Evolutionary conservation across 345 rosid genomes (phyloP), one percentile per base, ranked within the genome.

Genomic region (Syzygium aromaticum): DNA sequence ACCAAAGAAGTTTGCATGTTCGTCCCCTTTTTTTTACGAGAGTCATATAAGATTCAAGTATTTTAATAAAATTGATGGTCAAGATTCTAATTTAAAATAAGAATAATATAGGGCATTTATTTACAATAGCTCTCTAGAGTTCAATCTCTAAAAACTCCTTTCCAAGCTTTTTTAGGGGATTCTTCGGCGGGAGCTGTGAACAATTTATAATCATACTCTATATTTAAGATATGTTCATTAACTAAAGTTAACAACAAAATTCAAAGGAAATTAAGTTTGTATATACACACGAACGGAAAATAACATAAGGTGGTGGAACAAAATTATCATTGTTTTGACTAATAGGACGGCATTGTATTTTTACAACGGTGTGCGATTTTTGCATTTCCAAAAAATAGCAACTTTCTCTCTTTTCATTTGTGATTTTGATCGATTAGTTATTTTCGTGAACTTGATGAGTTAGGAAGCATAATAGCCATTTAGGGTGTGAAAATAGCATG

Each of bases 101-200:
- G 0, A 57, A 25, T 25, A 57, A 57, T 57, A 13, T 57, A 57
- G 28, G 0, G 64, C 64, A 11, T 59, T 59, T 59, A 59, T 56
- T 56, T 56, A 56, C 63, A 0, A 0, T 0, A 1, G 9, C 13
- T 3, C 61, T 56, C 61, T 56, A 56, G 25, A 56, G 25, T 56
- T 23, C 61, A 0, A 22, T 56, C 61, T 56, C 63, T 10, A 56
- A 56, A 0, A 4, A 56, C 63, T 56, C n/a, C 63, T 43, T 43
- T 59, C 64, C 64, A 27, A 25, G 30, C 64, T 59, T 59, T 57
- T 27, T 11, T 59, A 59, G 64, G 27, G 63, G 63, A 56, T 56
- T 23, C n/a, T 23, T 56, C 9, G 25, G 14, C 11, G 3, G 13
- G 11, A 59, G 30, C 27, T 59, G 30, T 59, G 64, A 59, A 59